A percentile compares a stretch with the other conserved stretches of the same genome.
Evolutionary conservation across 2,329 filamentous ascomycete species (phyloP).

Genomic region (Coniochaeta sp.): DNA sequence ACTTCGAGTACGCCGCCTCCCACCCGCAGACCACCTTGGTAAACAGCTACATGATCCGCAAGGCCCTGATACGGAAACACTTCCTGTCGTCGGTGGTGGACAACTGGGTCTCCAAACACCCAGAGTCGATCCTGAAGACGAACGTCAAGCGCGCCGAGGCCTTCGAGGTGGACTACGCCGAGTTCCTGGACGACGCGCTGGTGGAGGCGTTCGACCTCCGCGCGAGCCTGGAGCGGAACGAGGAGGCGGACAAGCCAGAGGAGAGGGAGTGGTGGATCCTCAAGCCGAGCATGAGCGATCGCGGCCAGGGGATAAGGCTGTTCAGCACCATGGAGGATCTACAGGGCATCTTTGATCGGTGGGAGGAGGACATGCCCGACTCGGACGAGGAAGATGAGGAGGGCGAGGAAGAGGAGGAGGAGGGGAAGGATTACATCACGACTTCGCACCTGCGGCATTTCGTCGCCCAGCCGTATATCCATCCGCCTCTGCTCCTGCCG

Average conservation of each 20-base stretch:
- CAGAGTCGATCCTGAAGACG: slow-evolving; percentile 55
- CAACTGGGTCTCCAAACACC: slow-evolving; percentile 81
- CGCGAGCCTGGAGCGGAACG: slow-evolving; percentile 68
- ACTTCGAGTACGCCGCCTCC: slow-evolving; percentile 67
- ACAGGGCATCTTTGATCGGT: slow-evolving; percentile 82
- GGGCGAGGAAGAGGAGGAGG: slow-evolving; percentile 24
- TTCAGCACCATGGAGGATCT: slow-evolving; percentile 82
- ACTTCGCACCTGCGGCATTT: slow-evolving; percentile 93
- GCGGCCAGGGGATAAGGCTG: slow-evolving; percentile 84
- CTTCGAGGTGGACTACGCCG: slow-evolving; percentile 93
- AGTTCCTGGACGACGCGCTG: slow-evolving; percentile 90
- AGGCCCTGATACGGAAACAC: slow-evolving; percentile 93
- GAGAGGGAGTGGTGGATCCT: slow-evolving; percentile 90
- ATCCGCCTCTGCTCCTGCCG: slow-evolving; percentile 70
- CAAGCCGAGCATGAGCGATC: slow-evolving; percentile 95
- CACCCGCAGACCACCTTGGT: slow-evolving; percentile 57
- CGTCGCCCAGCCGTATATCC: slow-evolving; percentile 89
- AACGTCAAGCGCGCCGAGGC: slow-evolving; percentile 74
- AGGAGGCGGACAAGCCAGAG: slow-evolving; percentile 29
- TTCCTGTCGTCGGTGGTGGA: slow-evolving; percentile 79
- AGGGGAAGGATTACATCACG: slow-evolving; percentile 51
- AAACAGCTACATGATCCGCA: slow-evolving; percentile 92
- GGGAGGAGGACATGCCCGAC: slow-evolving; percentile 65
- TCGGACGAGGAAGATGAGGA: slow-evolving; percentile 59
- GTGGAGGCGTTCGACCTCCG: slow-evolving; percentile 83